Evolutionary conservation across 1,284 basidiomycete species (phyloP).

Genomic region (Irpex rosettiformis): DNA sequence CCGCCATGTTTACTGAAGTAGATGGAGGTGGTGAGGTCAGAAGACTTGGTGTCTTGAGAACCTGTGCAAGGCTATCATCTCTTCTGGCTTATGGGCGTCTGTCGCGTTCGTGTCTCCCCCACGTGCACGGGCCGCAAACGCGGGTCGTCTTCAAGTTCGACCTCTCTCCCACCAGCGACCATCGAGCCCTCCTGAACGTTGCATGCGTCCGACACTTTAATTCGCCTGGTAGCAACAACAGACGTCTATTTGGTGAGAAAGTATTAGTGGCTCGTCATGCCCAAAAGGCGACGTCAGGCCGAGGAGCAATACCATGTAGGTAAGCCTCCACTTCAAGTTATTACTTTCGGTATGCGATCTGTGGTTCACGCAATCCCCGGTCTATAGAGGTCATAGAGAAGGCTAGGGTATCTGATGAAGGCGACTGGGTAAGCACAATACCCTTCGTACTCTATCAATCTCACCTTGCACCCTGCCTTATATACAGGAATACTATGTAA

Average conservation of each 20-base stretch:
- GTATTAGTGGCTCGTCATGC: background rate
- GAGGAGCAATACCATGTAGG: slow-evolving; percentile 51
- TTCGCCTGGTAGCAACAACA: too few species aligned
- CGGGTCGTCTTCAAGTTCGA: too few species aligned
- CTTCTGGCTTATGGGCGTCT: background rate
- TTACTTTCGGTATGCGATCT: background rate
- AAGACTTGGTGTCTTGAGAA: background rate
- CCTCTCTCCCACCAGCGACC: too few species aligned
- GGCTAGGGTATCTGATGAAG: slow-evolving; percentile 42
- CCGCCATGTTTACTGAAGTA: slow-evolving; percentile 21
- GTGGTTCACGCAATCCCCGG: background rate
- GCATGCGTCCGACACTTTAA: too few species aligned
- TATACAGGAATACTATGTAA: slow-evolving; percentile 55
- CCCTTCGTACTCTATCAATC: background rate
- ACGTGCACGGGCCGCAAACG: background rate
- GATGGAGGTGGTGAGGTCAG: background rate
- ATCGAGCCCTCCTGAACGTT: too few species aligned
- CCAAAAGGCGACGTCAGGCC: slow-evolving; percentile 14
- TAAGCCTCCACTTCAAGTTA: slow-evolving; percentile 21
- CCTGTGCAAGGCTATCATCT: background rate
- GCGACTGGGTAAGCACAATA: slow-evolving; percentile 39
- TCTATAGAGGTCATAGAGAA: slow-evolving; percentile 50
- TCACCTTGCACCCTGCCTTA: too few species aligned
- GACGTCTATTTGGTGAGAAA: too few species aligned
- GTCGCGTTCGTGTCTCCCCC: background rate